phyloP scores from a whole-genome alignment of 1,284 basidiomycete genomes.

The Agroathelia rolfsii region DNA sequence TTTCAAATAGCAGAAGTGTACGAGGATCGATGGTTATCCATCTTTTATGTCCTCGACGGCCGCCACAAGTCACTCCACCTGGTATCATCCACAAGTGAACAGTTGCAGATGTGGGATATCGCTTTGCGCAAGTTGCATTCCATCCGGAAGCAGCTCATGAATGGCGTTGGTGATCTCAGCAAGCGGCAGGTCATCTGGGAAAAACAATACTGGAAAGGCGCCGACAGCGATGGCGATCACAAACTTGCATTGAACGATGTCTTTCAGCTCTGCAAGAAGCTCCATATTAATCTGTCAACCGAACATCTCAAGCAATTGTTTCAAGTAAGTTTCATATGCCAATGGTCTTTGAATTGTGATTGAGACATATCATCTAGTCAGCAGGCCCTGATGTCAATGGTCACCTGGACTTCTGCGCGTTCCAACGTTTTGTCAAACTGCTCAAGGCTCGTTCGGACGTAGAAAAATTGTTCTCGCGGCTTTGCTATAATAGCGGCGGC shows the following conservation, averaged over 20 bases:
- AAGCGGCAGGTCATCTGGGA: slow-evolving; percentile 72
- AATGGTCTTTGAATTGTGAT: too few species aligned
- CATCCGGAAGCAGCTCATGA: slow-evolving; percentile 61
- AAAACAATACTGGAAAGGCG: slow-evolving; percentile 73
- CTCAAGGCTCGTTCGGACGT: slow-evolving; percentile 81
- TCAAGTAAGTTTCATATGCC: slow-evolving; percentile 32
- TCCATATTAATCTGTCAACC: slow-evolving; percentile 62
- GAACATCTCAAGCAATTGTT: slow-evolving; percentile 60
- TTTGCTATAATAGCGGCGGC: slow-evolving; percentile 30
- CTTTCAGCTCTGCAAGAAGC: slow-evolving; percentile 62
- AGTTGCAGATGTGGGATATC: slow-evolving; percentile 60
- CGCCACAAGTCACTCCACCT: slow-evolving; percentile 91
- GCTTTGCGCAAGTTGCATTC: slow-evolving; percentile 50
- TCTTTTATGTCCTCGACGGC: slow-evolving; percentile 68
- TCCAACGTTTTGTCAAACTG: slow-evolving; percentile 78
- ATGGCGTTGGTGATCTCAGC: slow-evolving; percentile 51
- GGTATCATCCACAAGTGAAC: slow-evolving; percentile 64
- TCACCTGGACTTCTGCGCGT: slow-evolving; percentile 76
- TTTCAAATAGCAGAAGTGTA: slow-evolving; percentile 55
- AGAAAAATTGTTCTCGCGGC: slow-evolving; percentile 51
- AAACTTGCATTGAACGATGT: slow-evolving; percentile 67
- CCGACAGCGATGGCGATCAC: slow-evolving; percentile 53
- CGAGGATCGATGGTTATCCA: slow-evolving; percentile 67
- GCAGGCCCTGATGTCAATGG: slow-evolving; percentile 59
- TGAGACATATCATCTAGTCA: slow-evolving; percentile 31